A percentile compares a stretch with the other conserved stretches of the same genome.
Evolutionary conservation across 371 early-diverging fungal species (phyloP).

Genomic region (Mucor indicus): DNA sequence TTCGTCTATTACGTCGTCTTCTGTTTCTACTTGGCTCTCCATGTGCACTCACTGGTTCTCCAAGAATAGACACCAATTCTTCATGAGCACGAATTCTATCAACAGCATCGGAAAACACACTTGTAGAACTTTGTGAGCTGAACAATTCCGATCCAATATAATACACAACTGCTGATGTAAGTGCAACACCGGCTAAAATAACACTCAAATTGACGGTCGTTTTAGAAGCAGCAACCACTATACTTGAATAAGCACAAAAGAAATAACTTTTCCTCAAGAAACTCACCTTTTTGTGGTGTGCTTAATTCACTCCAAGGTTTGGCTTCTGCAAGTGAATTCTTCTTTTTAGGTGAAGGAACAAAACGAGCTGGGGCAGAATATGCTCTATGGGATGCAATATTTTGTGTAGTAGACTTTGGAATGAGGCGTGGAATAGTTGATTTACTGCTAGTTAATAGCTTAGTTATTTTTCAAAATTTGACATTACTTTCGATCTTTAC

Average conservation of each 20-base stretch:
- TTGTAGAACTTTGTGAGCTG: constrained; percentile 37
- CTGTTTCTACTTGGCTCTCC: constrained; percentile 46
- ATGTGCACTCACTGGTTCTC: constrained; percentile 42
- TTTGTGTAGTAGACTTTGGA: constrained; percentile 4
- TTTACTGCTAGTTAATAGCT: constrained; percentile 2
- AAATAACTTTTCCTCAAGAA: too few relatives aligned
- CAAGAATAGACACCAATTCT: constrained; percentile 16
- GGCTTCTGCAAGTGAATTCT: background rate
- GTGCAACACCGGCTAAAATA: constrained; percentile 31
- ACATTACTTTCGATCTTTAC: too few relatives aligned
- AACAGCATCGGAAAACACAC: constrained; percentile 42
- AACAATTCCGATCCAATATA: constrained; percentile 37
- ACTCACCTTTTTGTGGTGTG: constrained; percentile 48
- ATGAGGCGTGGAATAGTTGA: constrained; percentile 2
- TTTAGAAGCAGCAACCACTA: constrained; percentile 44
- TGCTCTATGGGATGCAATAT: too few relatives aligned
- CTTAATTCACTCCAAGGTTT: constrained; percentile 45
- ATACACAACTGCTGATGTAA: constrained; percentile 35
- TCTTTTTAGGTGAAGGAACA: constrained; percentile 3
- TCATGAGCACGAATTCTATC: constrained; percentile 34
- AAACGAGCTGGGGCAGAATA: constrained; percentile 17
- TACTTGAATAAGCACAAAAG: background rate
- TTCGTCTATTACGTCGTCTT: constrained; percentile 44
- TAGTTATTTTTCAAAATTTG: background rate
- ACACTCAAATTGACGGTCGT: constrained; percentile 37